A percentile compares a stretch with the other conserved stretches of the same genome.
Conservation (phyloP, 2,329 filamentous ascomycete genomes). For the Metarhizium sp. region DNA sequence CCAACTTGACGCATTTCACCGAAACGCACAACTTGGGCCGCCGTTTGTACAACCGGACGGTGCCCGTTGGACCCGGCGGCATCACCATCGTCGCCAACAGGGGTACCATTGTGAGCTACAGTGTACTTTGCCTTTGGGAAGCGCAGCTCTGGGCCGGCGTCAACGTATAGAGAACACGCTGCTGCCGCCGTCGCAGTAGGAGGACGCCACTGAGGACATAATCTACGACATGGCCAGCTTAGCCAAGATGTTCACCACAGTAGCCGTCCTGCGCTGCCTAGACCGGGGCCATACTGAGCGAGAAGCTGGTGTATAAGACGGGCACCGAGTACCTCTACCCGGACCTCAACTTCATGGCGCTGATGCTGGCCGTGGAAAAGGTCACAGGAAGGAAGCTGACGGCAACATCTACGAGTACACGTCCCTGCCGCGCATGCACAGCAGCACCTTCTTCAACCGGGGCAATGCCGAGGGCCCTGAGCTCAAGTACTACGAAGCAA, state of each 20-base stretch:
- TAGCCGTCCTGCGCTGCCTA: conserved; percentile 20
- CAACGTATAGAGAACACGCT: conserved; percentile 16
- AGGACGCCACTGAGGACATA: conserved; percentile 20
- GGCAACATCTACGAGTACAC: conserved; percentile 17
- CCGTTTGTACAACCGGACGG: conserved; percentile 3
- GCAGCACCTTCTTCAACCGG: conserved; percentile 24
- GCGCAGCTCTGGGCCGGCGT: conserved; percentile 17
- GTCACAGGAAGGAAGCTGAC: conserved; percentile 17
- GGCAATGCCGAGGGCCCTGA: conserved; percentile 18
- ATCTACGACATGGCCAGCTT: conserved; percentile 30
- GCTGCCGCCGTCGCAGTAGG: conserved; percentile 15
- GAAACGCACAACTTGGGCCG: conserved; percentile 1
- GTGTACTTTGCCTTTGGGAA: conserved; percentile 16
- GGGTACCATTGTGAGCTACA: conserved; percentile 13
- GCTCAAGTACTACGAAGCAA: conserved; percentile 13
- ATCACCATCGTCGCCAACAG: conserved; percentile 13
- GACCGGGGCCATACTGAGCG: conserved; percentile 19
- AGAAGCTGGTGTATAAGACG: conserved; percentile 16
- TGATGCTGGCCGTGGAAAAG: conserved; percentile 19
- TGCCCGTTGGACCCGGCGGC: conserved; percentile 17
- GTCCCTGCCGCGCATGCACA: conserved; percentile 16
- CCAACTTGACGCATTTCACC: conserved; percentile 13
- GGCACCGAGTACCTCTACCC: conserved; percentile 22
- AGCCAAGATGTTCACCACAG: conserved; percentile 26
- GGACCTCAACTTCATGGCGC: conserved; percentile 25